These are phyloP conservation scores for Phalaenopsis hybrid DNA, from an alignment of 116 monocot species.

Conservation along the genomic window DNA sequence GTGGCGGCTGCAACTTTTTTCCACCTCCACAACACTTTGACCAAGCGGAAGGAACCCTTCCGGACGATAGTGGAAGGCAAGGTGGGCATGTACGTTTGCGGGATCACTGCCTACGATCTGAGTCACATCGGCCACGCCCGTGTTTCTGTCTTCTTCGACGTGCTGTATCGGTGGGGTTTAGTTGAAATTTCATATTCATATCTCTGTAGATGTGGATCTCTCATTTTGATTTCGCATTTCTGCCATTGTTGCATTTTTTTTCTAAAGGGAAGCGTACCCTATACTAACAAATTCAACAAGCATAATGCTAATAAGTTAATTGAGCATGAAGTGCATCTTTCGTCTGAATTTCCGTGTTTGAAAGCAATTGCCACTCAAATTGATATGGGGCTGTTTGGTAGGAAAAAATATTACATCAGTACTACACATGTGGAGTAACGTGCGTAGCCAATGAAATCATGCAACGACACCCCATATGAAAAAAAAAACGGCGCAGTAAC, in stretches of 20 bases:
- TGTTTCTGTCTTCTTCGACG: slow-evolving; percentile 84
- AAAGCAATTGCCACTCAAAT: too few species aligned
- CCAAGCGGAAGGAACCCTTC: slow-evolving; percentile 61
- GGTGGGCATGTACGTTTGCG: slow-evolving; percentile 98
- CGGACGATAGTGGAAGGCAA: slow-evolving; percentile 45
- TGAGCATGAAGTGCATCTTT: background rate
- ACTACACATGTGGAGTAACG: too few species aligned
- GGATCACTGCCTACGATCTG: slow-evolving; percentile 81
- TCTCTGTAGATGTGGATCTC: too few species aligned
- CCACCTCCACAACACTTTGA: slow-evolving; percentile 75
- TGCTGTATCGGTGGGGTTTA: slow-evolving; percentile 56
- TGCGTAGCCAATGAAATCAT: too few species aligned
- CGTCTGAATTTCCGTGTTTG: too few species aligned
- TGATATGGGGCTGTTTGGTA: too few species aligned
- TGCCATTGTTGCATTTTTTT: background rate
- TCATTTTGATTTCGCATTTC: background rate
- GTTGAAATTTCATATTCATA: background rate
- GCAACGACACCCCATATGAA: too few species aligned
- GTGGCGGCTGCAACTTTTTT: slow-evolving; percentile 18
- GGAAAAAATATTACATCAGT: too few species aligned
- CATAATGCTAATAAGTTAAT: background rate
- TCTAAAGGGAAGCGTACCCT: background rate
- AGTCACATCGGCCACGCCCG: slow-evolving; percentile 96
- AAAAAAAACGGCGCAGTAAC: too few species aligned
- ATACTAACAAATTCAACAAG: background rate